phyloP scores from a whole-genome alignment of 208 protist species.

The Crithidia expoeki region DNA sequence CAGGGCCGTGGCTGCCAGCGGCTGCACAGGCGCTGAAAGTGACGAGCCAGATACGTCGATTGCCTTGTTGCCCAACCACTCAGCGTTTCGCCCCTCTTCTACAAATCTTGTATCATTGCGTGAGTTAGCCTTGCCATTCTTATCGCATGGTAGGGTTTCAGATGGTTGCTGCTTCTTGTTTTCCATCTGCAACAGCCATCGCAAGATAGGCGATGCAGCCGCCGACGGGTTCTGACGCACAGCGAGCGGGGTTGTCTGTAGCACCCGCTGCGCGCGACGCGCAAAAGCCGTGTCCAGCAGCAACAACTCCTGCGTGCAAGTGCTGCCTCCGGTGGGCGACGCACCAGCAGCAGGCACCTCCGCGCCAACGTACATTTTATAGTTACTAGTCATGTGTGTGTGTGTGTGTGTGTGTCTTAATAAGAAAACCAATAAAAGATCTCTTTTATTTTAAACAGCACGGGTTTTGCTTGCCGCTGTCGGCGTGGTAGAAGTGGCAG shows the following conservation, averaged over 20 bases:
- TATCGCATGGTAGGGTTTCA: background rate
- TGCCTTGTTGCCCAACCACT: too few relatives aligned
- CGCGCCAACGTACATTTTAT: constrained; percentile 23
- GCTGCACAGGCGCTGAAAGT: background rate
- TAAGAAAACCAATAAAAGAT: background rate
- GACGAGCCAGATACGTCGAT: too few relatives aligned
- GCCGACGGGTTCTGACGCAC: constrained; percentile 37
- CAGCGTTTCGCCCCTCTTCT: too few relatives aligned
- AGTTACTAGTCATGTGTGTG: background rate
- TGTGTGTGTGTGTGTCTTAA: too few relatives aligned
- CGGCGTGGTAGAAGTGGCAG: too few relatives aligned
- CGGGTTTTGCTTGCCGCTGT: too few relatives aligned
- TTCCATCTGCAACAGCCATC: constrained; percentile 35
- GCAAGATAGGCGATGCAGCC: constrained; percentile 51
- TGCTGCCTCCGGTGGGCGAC: background rate
- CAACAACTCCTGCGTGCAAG: background rate
- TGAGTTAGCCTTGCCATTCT: too few relatives aligned
- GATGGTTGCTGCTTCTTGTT: background rate
- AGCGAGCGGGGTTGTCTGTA: constrained; percentile 10
- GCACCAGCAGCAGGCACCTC: background rate
- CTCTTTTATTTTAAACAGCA: too few relatives aligned
- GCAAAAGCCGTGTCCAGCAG: constrained; percentile 46
- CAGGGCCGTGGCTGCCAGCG: constrained; percentile 32
- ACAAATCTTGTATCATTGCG: too few relatives aligned
- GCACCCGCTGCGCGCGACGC: background rate